Base-by-base conservation (phyloP, 805 yeast species). In the Candida nonsorbophila region DNA sequence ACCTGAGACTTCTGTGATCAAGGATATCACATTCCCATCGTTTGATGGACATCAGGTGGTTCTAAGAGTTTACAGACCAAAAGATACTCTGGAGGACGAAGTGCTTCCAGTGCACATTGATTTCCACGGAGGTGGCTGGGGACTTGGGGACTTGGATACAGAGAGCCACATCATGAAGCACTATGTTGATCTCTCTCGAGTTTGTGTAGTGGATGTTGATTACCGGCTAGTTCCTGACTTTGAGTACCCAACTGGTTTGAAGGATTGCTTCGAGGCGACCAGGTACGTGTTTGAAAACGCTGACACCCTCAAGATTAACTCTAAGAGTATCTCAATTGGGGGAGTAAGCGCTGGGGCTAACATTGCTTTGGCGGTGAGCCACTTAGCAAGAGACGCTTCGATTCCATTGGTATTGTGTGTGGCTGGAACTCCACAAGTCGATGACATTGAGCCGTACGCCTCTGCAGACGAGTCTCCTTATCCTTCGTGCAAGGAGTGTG, bases 61-160 rank as follows among this genome's bases (percentile, higher is more conserved):
- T 2, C 42, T 56, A 9, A 29, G 60, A 20, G 38, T 55, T 6
- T 54, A 54, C 36, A 45, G 47, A 27, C 59, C 59, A 10, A 33
- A 42, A 28, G 40, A 36, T 12, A 41, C 42, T 9, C 32, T 20
- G 10, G 47, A 44, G 2, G 39, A 29, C 8, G 41, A 26, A 2
- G 40, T 42, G 2, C 41, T 55, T 38, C 60, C 60, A 6, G 56
- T 53, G 12, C 50, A 47, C 22, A 32, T 51, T 7, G 51, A 55
- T 41, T 52, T 37, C 37, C 62, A 55, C 29, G 59, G 62, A 16
- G 62, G 62, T 14, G 62, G 60, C 8, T 51, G 55, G 47, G 60
- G 51, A 8, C 36, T 52, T 18, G 59, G 59, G 9, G 55, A 47
- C 25, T 37, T 52, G 15, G 51, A 50, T 17, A 49, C 57, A 1